Evolutionary conservation across 306 rosid species (phyloP).

Genomic region (Malus asiatica): DNA sequence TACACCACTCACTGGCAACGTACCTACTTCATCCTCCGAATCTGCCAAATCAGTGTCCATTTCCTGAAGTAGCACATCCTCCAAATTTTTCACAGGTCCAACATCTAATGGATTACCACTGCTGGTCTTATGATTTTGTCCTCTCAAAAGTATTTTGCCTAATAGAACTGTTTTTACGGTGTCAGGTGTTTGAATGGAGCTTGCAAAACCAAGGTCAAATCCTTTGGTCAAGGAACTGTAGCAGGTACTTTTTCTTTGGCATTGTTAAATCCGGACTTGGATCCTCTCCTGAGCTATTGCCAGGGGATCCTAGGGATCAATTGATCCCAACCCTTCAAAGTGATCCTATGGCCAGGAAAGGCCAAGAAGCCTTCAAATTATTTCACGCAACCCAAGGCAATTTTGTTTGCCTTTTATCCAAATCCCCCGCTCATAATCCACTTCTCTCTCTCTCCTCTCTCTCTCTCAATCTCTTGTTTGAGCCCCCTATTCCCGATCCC

Average conservation of each 20-base stretch:
- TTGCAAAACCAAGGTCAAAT: constrained; percentile 94
- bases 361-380: too few species aligned
- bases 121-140: not conserved
- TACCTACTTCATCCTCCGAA: constrained; percentile 57
- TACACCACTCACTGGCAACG: constrained; percentile 24
- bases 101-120: constrained; percentile 14
- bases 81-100: constrained; percentile 19
- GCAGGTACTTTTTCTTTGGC: constrained; percentile 42
- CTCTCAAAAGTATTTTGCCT: not conserved
- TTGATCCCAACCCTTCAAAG: too few species aligned
- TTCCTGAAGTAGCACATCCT: constrained; percentile 13
- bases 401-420: too few species aligned
- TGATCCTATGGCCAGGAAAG: too few species aligned
- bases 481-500: too few species aligned
- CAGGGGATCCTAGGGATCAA: too few species aligned
- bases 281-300: too few species aligned
- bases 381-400: too few species aligned
- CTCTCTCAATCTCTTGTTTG: too few species aligned
- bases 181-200: constrained; percentile 94
- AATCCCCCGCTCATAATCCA: too few species aligned
- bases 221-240: constrained; percentile 81
- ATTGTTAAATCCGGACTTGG: not conserved
- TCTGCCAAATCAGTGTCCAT: constrained; percentile 51
- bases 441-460: too few species aligned
- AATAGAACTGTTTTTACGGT: constrained; percentile 9